These are phyloP conservation scores for Crithidia fasciculata DNA, from an alignment of 208 protist genomes.

Conservation along the genomic window DNA sequence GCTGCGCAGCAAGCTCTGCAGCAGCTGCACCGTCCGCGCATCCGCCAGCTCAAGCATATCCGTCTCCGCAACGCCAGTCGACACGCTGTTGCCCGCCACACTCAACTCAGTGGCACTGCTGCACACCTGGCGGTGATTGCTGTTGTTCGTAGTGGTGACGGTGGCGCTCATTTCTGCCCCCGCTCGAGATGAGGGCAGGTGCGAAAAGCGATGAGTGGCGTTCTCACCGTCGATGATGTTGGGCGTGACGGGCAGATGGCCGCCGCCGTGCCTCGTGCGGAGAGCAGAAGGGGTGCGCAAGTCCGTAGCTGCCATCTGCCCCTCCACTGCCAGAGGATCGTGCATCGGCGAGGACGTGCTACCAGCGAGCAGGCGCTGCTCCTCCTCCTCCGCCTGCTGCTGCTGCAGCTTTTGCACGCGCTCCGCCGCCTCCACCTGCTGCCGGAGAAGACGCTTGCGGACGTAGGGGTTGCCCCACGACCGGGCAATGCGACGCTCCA, in stretches of 20 bases:
- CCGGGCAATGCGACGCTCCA: constrained; percentile 64
- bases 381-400: background rate
- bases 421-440: constrained; percentile 18
- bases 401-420: constrained; percentile 10
- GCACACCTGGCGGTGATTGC: background rate
- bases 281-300: no score
- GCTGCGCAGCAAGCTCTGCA: constrained; percentile 26
- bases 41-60: constrained; percentile 28
- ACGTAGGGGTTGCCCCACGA: constrained; percentile 86
- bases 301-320: no score
- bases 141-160: no score
- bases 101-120: background rate
- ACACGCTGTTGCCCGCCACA: background rate
- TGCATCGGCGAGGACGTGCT: no score
- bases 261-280: no score
- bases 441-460: constrained; percentile 46
- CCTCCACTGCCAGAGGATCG: no score
- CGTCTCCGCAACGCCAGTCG: background rate
- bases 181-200: no score
- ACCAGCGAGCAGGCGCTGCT: no score
- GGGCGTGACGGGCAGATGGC: background rate
- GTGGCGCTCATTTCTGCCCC: no score
- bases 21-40: constrained; percentile 23
- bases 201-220: no score
- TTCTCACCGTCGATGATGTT: background rate